Percentiles rank a stretch among this genome's conserved stretches.
These are phyloP conservation scores for Mortierella antarctica DNA, from an alignment of 192 early-diverging fungal species.

Conservation along the genomic window DNA sequence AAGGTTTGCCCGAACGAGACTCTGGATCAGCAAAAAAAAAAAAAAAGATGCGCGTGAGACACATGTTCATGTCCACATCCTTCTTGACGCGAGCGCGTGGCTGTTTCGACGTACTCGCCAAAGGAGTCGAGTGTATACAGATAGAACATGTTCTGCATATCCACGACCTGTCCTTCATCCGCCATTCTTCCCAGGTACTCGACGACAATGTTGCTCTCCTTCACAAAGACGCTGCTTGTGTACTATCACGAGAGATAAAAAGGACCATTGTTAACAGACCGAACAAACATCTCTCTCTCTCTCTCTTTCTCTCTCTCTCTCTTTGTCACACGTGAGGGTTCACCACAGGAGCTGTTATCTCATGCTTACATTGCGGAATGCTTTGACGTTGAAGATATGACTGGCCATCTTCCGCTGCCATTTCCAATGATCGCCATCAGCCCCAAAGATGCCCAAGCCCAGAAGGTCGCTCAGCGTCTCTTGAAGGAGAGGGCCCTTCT, in stretches of 20 bases:
- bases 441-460: conserved; percentile 49
- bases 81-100: neutral
- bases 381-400: conserved; percentile 33
- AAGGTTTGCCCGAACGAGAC: conserved; percentile 47
- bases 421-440: conserved; percentile 34
- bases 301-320: too few species aligned
- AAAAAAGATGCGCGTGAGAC: neutral
- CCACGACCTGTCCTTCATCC: conserved; percentile 39
- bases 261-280: too few species aligned
- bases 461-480: conserved; percentile 26
- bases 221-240: conserved; percentile 24
- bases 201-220: conserved; percentile 9
- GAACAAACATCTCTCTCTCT: too few species aligned
- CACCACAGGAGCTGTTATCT: too few species aligned
- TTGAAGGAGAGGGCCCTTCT: conserved; percentile 23
- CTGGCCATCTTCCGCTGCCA: conserved; percentile 41
- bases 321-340: too few species aligned
- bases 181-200: conserved; percentile 35
- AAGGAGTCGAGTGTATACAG: conserved; percentile 64
- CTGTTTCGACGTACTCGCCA: conserved; percentile 45
- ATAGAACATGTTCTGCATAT: conserved; percentile 61
- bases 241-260: neutral
- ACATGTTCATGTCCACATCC: neutral
- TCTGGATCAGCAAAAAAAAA: neutral
- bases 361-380: conserved; percentile 18